Base-by-base conservation (phyloP, 2,329 filamentous ascomycete genomes). In the Cercospora sojina region DNA sequence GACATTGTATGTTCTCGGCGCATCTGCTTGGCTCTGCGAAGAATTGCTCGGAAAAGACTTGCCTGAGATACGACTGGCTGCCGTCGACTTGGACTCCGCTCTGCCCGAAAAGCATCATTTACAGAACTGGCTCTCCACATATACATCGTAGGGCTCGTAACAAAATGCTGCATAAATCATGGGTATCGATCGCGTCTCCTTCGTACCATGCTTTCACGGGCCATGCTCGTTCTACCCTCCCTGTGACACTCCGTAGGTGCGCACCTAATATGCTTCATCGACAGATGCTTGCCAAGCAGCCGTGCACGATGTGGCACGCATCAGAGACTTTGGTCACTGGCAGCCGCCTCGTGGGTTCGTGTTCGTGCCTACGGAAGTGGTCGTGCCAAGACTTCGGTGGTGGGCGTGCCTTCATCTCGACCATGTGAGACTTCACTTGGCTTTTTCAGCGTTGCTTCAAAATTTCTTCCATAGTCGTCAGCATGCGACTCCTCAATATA, bases 401-500 rank as follows among this genome's bases (percentile, higher is more conserved):
- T 27, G 23, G 47, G 23, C 47, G 47, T 25, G 13, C 23, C 47
- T 53, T 53, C 47, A 18, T 16, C 13, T 53, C 23, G 5, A 8
- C 13, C 20, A n/a, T 53, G 5, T 27, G 47, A 53, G 23, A 53
- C 47, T 53, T 53, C 23, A 53, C 47, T 53, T 27, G 13, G 23
- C 5, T 3, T 53, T 25, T 63, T 71, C 68, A 70, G 57, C 65
- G 68, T 59, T 72, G 70, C 62, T 72, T 72, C 62, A 72, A 63
- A 29, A 72, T 72, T 70, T 72, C 70, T 72, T 70, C 57, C 62
- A 64, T 18, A 41, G 29, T 32, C 58, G 69, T 72, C 65, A 72
- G 70, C 64, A 64, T 66, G 32, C 31, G 29, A 20, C 58, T 55
- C 62, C 58, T 79, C 74, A 84, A 75, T 84, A 84, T 25, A 83